A percentile compares a stretch with the other conserved stretches of the same genome.
These are phyloP conservation scores for Pulveroboletus sp. DNA, from an alignment of 768 basidiomycete genomes.

Conservation along the genomic window DNA sequence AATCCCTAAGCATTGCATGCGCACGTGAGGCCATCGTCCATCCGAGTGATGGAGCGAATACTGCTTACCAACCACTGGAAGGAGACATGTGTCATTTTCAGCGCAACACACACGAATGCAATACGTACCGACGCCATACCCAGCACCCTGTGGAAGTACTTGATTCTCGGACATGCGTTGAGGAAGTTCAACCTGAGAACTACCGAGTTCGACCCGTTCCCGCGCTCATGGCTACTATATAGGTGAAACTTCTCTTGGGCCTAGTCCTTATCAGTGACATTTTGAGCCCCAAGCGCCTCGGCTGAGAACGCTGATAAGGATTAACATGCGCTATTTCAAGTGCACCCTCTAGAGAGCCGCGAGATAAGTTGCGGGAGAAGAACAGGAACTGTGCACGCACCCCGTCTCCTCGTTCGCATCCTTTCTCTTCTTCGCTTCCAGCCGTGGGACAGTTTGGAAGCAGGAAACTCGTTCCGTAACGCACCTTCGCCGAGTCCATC, in stretches of 20 bases:
- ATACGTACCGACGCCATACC: constrained; percentile 75
- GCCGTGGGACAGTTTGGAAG: too few species aligned
- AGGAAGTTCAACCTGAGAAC: background rate
- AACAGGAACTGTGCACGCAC: too few species aligned
- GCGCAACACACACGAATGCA: background rate
- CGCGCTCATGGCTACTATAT: constrained; percentile 9
- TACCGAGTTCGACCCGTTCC: background rate
- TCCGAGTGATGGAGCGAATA: background rate
- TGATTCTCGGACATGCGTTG: constrained; percentile 25
- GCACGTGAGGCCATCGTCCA: constrained; percentile 1
- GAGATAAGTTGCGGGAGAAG: too few species aligned
- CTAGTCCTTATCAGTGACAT: constrained; percentile 17
- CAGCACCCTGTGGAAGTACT: constrained; percentile 76
- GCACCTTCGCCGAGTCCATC: background rate
- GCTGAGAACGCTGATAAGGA: constrained; percentile 19
- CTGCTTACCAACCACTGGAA: constrained; percentile 53
- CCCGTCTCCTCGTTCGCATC: too few species aligned
- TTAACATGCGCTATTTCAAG: too few species aligned
- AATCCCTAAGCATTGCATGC: constrained; percentile 52
- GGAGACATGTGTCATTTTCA: too few species aligned
- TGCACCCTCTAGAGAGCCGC: too few species aligned
- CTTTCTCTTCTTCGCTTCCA: too few species aligned
- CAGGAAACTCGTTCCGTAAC: too few species aligned
- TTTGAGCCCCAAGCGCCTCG: too few species aligned
- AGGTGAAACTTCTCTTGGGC: background rate